Conservation (phyloP, 2,329 filamentous ascomycete species). For the Thielaviopsis ethacetica region DNA sequence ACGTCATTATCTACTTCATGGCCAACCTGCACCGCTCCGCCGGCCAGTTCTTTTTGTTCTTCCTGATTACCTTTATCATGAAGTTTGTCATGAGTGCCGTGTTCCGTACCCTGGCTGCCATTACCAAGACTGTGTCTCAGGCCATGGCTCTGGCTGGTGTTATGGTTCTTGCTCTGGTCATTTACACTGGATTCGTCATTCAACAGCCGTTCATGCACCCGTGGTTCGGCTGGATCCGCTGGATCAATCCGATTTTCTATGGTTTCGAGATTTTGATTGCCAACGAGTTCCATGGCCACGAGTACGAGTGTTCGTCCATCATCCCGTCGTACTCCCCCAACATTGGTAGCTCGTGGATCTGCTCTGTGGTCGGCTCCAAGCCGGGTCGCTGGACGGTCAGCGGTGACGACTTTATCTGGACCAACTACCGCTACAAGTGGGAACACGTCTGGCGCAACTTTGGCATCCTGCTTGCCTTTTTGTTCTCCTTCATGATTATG, state of each 20-base stretch:
- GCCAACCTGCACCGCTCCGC: constrained; percentile 37
- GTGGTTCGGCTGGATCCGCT: constrained; percentile 64
- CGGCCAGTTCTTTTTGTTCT: constrained; percentile 59
- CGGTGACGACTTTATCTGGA: constrained; percentile 43
- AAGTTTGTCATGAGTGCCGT: constrained; percentile 61
- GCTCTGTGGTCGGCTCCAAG: constrained; percentile 35
- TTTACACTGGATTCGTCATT: constrained; percentile 48
- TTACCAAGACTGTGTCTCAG: constrained; percentile 48
- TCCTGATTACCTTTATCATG: constrained; percentile 50
- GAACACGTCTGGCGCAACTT: constrained; percentile 50
- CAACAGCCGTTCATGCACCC: constrained; percentile 42
- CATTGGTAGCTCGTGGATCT: constrained; percentile 32
- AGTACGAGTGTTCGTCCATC: constrained; percentile 38
- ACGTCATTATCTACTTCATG: constrained; percentile 42
- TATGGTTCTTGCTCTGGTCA: constrained; percentile 49
- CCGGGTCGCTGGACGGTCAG: constrained; percentile 36
- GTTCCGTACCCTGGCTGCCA: constrained; percentile 56
- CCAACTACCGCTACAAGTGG: constrained; percentile 39
- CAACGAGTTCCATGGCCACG: constrained; percentile 51
- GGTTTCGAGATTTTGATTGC: constrained; percentile 56
- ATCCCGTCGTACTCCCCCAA: constrained; percentile 30
- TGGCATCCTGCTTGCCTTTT: constrained; percentile 49
- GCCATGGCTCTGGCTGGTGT: constrained; percentile 43
- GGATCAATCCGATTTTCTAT: constrained; percentile 58
- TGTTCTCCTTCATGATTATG: constrained; percentile 44